Evolutionary conservation across 495 filamentous ascomycete genomes (phyloP), one percentile per base, ranked within the genome.

Genomic region (Astrocystis sublimbata): DNA sequence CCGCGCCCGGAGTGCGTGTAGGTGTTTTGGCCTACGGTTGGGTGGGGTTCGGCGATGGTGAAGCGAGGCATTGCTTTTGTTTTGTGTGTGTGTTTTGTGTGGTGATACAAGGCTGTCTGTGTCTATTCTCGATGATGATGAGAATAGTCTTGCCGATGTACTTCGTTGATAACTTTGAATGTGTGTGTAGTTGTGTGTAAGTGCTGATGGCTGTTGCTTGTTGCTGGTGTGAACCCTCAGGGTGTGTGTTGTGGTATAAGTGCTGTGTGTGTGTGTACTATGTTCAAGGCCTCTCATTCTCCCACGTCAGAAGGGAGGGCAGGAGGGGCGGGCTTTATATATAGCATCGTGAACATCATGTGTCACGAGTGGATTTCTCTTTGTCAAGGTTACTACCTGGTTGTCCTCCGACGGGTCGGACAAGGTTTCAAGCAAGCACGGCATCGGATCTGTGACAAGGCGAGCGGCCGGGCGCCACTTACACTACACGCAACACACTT

Each of bases 1-100:
- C 93, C 93, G 33, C 92, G 91, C 70, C 92, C 93, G 21, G 87
- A 84, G 80, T 92, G 87, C 65, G 88, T 80, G 74, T 86, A 88
- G 66, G 77, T 77, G 73, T 81, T 79, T 68, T 82, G 75, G 58
- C 83, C 81, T 62, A 90, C 79, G 65, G 88, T 87, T 31, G 91
- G 91, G 80, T 92, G 88, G 53, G 91, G 90, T 76, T 96, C 90
- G 75, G 87, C 84, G 80, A 93, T 83, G 68, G 82, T 82, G 85
- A 88, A 90, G 69, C 66, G 65, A 53, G 77, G 61, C 78, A 78
- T 79, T 65, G 66, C 49, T 56, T 71, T 58, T 61, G 70, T 73
- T 58, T 66, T 73, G 61, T 60, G 36, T 68, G 47, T 47, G 9
- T 63, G 61, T 55, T 41, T 60, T n/a, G n/a, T n/a, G n/a, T n/a